Evolutionary conservation across 1,284 basidiomycete genomes (phyloP).

Genomic region (Microstroma glucosiphilum): DNA sequence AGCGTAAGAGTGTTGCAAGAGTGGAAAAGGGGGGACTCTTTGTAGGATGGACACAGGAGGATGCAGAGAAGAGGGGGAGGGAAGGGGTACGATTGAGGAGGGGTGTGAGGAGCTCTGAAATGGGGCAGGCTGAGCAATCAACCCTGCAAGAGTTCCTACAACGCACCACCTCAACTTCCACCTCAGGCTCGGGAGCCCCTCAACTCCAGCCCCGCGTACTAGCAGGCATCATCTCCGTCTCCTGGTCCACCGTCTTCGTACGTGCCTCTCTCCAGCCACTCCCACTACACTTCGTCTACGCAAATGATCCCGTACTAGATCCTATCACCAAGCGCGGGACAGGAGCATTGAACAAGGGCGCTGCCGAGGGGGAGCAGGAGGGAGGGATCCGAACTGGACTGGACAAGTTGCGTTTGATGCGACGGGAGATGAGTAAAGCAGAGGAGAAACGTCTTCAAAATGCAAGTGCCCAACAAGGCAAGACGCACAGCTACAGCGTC

Average conservation of each 20-base stretch:
- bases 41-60: constrained; percentile 12
- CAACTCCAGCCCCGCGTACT: background rate
- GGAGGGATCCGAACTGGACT: constrained; percentile 27
- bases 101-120: background rate
- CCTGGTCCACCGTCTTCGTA: constrained; percentile 39
- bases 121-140: no score
- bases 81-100: background rate
- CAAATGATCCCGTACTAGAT: constrained; percentile 38
- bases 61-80: constrained; percentile 10
- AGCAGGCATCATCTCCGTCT: constrained; percentile 1
- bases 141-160: no score
- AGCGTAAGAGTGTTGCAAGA: constrained; percentile 21
- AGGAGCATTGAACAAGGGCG: constrained; percentile 24
- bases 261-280: constrained; percentile 2
- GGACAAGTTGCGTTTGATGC: constrained; percentile 27
- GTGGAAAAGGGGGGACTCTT: constrained; percentile 35
- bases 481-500: constrained; percentile 14
- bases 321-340: constrained; percentile 16
- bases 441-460: background rate
- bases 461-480: background rate
- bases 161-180: no score
- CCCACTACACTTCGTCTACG: constrained; percentile 22
- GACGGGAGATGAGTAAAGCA: background rate
- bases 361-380: background rate
- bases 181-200: background rate